A percentile compares a stretch with the other conserved stretches of the same genome.
Conservation (phyloP, 1,139 yeast species). For the Candida buenavistaensis region DNA sequence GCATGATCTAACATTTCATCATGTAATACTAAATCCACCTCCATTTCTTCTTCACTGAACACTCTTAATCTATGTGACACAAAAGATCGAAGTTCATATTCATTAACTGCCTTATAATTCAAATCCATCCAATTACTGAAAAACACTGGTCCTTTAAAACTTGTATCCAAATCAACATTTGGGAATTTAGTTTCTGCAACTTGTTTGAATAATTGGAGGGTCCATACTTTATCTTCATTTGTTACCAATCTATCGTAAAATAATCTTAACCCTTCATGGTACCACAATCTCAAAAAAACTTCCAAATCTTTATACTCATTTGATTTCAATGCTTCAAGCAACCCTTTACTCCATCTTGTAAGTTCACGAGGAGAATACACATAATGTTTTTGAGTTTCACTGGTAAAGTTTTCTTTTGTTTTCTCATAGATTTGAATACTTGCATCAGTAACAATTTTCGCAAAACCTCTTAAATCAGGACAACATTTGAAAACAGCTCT, state of each 20-base stretch:
- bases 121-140: conserved; percentile 76
- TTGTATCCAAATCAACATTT: conserved; percentile 34
- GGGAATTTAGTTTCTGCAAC: conserved; percentile 49
- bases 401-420: conserved; percentile 43
- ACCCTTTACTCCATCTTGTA: conserved; percentile 85
- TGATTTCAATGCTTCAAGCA: conserved; percentile 55
- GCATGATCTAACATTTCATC: conserved; percentile 76
- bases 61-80: conserved; percentile 64
- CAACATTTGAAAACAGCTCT: conserved; percentile 59
- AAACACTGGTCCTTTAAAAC: conserved; percentile 52
- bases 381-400: conserved; percentile 53
- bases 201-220: conserved; percentile 41
- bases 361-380: conserved; percentile 89
- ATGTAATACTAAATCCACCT: conserved; percentile 60
- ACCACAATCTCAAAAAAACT: conserved; percentile 67
- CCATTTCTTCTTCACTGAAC: conserved; percentile 77
- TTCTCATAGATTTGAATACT: conserved; percentile 63
- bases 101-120: conserved; percentile 58
- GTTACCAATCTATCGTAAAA: conserved; percentile 71
- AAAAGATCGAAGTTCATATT: conserved; percentile 51
- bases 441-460: conserved; percentile 55
- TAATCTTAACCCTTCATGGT: conserved; percentile 76
- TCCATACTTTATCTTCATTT: conserved; percentile 52
- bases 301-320: conserved; percentile 35
- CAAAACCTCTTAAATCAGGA: conserved; percentile 61